phyloP scores from a whole-genome alignment of 805 yeast species.

The Pichia thaimueangensis region DNA sequence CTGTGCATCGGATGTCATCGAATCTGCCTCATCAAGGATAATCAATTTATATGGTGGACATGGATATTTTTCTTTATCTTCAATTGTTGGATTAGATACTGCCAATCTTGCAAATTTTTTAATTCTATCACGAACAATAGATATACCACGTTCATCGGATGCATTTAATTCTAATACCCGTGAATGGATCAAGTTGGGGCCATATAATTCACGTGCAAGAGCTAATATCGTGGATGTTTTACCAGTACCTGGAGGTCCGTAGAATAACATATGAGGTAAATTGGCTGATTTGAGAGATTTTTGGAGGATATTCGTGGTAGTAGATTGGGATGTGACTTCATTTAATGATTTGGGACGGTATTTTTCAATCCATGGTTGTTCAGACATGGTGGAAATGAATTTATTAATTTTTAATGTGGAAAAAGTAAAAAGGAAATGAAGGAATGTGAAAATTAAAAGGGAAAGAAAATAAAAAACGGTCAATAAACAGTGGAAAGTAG shows the following conservation, averaged over 20 bases:
- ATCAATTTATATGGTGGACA: constrained; percentile 96
- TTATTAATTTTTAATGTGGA: no score
- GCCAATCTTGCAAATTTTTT: constrained; percentile 82
- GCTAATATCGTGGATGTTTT: constrained; percentile 86
- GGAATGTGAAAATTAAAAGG: background rate
- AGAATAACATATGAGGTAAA: constrained; percentile 85
- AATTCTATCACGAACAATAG: constrained; percentile 78
- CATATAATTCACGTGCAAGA: constrained; percentile 71
- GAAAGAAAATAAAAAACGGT: background rate
- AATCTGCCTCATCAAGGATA: constrained; percentile 91
- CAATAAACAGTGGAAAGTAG: background rate
- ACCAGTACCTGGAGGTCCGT: constrained; percentile 95
- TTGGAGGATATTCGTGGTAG: constrained; percentile 77
- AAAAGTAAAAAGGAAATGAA: no score
- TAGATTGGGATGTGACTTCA: constrained; percentile 89
- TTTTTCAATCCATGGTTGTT: constrained; percentile 85
- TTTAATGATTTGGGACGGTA: constrained; percentile 83
- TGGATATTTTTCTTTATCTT: constrained; percentile 69
- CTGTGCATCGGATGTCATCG: constrained; percentile 98
- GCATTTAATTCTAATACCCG: constrained; percentile 83
- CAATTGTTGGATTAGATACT: constrained; percentile 70
- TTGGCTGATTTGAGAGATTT: constrained; percentile 75
- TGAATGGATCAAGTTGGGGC: constrained; percentile 58
- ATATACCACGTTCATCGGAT: constrained; percentile 86
- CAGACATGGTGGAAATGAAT: constrained; percentile 10